phyloP scores from a whole-genome alignment of 495 filamentous ascomycete species.

The Baudoinia panamericana region DNA sequence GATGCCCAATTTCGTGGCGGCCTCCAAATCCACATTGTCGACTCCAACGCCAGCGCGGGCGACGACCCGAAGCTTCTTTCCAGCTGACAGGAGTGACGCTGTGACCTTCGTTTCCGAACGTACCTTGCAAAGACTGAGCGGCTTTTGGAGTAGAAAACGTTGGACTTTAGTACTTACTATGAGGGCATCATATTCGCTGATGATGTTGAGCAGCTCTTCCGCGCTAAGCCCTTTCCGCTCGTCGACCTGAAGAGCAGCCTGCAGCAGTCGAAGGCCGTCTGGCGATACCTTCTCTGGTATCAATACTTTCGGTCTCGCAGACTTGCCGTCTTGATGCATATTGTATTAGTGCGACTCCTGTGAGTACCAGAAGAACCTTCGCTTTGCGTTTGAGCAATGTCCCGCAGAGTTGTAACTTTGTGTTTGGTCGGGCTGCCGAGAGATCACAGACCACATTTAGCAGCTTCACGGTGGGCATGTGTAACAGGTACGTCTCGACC shows the following conservation, averaged over 20 bases:
- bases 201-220: constrained; percentile 43
- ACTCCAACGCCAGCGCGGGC: constrained; percentile 63
- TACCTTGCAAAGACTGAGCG: too few species aligned
- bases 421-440: too few species aligned
- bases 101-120: constrained; percentile 63
- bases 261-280: constrained; percentile 52
- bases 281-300: constrained; percentile 62
- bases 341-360: too few species aligned
- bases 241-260: constrained; percentile 44
- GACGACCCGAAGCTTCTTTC: constrained; percentile 51
- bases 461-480: too few species aligned
- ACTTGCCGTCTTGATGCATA: too few species aligned
- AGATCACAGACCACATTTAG: too few species aligned
- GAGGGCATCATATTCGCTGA: constrained; percentile 51
- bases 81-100: constrained; percentile 43
- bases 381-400: too few species aligned
- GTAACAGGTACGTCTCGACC: too few species aligned
- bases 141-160: too few species aligned
- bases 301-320: constrained; percentile 43
- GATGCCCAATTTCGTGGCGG: constrained; percentile 51
- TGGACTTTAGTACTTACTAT: too few species aligned
- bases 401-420: too few species aligned
- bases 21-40: constrained; percentile 59
- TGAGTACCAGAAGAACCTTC: too few species aligned
- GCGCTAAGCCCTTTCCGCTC: constrained; percentile 42